Conservation (phyloP, 306 rosid genomes). For the Rosa rugosa region DNA sequence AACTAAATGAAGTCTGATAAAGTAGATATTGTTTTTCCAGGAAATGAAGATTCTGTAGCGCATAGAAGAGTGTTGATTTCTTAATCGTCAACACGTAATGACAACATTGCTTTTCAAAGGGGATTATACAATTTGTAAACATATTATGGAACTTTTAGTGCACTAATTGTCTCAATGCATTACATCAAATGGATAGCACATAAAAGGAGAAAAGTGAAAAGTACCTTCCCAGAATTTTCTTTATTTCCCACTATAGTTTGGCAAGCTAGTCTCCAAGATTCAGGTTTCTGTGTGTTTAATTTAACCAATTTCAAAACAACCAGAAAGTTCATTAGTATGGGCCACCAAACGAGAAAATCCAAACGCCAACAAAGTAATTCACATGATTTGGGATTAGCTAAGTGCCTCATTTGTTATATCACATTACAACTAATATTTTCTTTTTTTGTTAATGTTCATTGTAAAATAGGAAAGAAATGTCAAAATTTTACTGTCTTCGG, state of each 20-base stretch:
- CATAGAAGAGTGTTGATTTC: neutral
- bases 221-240: conserved; percentile 88
- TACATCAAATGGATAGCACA: neutral
- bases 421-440: neutral
- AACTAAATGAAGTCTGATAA: neutral
- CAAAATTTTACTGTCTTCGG: neutral
- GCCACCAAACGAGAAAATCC: neutral
- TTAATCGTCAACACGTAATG: neutral
- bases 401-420: neutral
- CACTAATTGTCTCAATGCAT: neutral
- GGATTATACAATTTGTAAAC: neutral
- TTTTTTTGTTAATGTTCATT: too few species aligned
- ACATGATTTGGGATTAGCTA: neutral
- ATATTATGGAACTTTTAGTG: neutral
- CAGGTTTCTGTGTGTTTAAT: conserved; percentile 75
- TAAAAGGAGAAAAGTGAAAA: conserved; percentile 22
- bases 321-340: neutral
- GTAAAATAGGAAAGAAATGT: neutral
- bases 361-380: neutral
- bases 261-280: conserved; percentile 96
- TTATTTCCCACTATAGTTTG: conserved; percentile 96
- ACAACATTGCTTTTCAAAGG: neutral
- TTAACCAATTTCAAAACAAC: conserved; percentile 8
- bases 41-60: neutral
- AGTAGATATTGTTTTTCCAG: neutral